Base-by-base conservation (phyloP, 1,284 basidiomycete genomes). In the Ceratobasidium sp. region DNA sequence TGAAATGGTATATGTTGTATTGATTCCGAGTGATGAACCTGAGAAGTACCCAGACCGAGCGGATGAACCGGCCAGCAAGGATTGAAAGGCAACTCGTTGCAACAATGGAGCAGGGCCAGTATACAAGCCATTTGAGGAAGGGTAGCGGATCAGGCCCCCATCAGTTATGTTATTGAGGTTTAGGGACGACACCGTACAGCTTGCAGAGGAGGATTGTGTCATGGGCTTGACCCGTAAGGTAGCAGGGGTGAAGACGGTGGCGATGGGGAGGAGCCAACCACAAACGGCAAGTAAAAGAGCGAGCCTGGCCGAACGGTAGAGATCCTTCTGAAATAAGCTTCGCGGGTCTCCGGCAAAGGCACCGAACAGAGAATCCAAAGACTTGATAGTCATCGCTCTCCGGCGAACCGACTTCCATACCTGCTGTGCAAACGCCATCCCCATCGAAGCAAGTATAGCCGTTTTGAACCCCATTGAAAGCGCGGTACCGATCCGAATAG, bases 181-280 rank as follows among this genome's bases (percentile, higher is more conserved):
- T 2, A 67, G n/a, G 20, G 7, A 54, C 17, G 64, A 43, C 3
- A 67, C 64, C 3, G 25, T 32, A 25, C 64, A 67, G 15, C 12
- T 12, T 20, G 38, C 4, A 27, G 64, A 47, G 10, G 52, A 54
- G 34, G 64, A 45, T 7, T 31, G 50, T 34, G 54, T 43, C 4
- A 13, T 29, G 4, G 52, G 25, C 31, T 67, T 67, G 40, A 67
- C 52, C 6, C 64, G 64, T 31, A 67, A 43, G 25, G 64, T 67
- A n/a, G 64, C 64, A 22, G 64, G 64, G 10, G 64, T 67, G 35
- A 67, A 67, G 7, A 67, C 50, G 29, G 64, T 67, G 12, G 64
- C 50, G 6, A 67, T 45, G 10, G 64, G 64, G n/a, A 67, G 50
- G 10, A 67, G 27, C 64, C 64, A 67, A 20, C 25, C 50, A 43